Percentiles rank a stretch among this genome's conserved stretches.
phyloP scores from a whole-genome alignment of 441 rosid species.

The Erodium moschatum region DNA sequence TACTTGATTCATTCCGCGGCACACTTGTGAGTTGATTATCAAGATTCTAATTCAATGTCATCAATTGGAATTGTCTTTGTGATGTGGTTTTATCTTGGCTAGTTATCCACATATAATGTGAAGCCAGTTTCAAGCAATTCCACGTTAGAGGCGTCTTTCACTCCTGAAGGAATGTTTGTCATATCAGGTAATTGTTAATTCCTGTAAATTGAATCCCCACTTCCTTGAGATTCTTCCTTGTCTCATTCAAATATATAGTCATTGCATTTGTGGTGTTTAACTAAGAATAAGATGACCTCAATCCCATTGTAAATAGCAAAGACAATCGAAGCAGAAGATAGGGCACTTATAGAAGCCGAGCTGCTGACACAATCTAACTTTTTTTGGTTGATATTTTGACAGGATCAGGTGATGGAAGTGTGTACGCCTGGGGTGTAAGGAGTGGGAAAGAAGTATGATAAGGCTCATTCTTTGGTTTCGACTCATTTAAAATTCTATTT shows the following conservation, averaged over 20 bases:
- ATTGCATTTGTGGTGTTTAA: too few species aligned
- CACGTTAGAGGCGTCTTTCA: constrained; percentile 85
- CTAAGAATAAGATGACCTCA: neutral
- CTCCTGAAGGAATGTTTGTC: constrained; percentile 90
- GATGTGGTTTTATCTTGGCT: constrained; percentile 18
- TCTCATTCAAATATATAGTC: too few species aligned
- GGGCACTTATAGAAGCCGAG: neutral
- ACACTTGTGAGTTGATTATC: constrained; percentile 49
- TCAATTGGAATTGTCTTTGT: constrained; percentile 13
- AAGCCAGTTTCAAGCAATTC: constrained; percentile 67
- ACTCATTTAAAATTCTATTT: too few species aligned
- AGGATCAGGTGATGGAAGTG: constrained; percentile 91
- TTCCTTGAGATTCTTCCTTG: too few species aligned
- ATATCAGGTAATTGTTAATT: constrained; percentile 48
- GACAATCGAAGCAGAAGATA: too few species aligned
- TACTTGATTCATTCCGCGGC: constrained; percentile 90
- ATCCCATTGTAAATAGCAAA: neutral
- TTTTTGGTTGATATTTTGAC: constrained; percentile 18
- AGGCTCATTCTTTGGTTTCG: constrained; percentile 11
- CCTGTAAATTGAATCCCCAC: too few species aligned
- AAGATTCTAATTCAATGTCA: neutral
- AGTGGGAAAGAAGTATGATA: constrained; percentile 35
- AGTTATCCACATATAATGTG: constrained; percentile 75
- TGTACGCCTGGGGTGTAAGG: constrained; percentile 81
- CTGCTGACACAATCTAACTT: constrained; percentile 17